Percentiles rank a stretch among this genome's conserved stretches.
Conservation (phyloP, 768 basidiomycete genomes). For the Phlebiopsis flavidoalba region DNA sequence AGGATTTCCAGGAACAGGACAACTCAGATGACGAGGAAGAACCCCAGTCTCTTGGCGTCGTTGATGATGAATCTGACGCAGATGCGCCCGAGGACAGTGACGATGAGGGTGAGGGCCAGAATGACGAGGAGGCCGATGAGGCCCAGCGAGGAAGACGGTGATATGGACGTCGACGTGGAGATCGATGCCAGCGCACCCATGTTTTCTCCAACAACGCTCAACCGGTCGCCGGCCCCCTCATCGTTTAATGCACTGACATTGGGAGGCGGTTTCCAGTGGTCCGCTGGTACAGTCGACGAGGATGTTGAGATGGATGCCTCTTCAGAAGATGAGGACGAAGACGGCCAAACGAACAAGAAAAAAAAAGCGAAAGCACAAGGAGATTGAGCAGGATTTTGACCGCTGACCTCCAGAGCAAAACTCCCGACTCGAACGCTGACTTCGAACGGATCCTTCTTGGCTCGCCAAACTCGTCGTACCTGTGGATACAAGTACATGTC, state of each 20-base stretch:
- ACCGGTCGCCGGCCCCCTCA: neutral
- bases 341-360: slow-evolving; percentile 47
- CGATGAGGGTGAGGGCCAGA: slow-evolving; percentile 13
- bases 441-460: slow-evolving; percentile 92
- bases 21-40: slow-evolving; percentile 27
- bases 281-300: slow-evolving; percentile 30
- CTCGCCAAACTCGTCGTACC: slow-evolving; percentile 93
- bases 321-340: slow-evolving; percentile 43
- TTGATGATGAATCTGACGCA: slow-evolving; percentile 19
- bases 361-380: slow-evolving; percentile 64
- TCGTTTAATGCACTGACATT: slow-evolving; percentile 38
- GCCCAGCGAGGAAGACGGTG: slow-evolving; percentile 28
- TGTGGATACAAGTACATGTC: slow-evolving; percentile 99
- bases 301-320: slow-evolving; percentile 40
- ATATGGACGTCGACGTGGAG: slow-evolving; percentile 44
- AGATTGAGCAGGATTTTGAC: slow-evolving; percentile 79
- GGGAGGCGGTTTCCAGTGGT: slow-evolving; percentile 71
- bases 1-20: slow-evolving; percentile 46
- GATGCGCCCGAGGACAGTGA: slow-evolving; percentile 15
- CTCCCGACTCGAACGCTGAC: slow-evolving; percentile 88
- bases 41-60: slow-evolving; percentile 26
- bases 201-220: neutral
- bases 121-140: slow-evolving; percentile 12
- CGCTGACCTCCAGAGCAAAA: slow-evolving; percentile 78
- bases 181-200: slow-evolving; percentile 5